phyloP scores from a whole-genome alignment of 139 green algal species.

The Volvox reticuliferus region DNA sequence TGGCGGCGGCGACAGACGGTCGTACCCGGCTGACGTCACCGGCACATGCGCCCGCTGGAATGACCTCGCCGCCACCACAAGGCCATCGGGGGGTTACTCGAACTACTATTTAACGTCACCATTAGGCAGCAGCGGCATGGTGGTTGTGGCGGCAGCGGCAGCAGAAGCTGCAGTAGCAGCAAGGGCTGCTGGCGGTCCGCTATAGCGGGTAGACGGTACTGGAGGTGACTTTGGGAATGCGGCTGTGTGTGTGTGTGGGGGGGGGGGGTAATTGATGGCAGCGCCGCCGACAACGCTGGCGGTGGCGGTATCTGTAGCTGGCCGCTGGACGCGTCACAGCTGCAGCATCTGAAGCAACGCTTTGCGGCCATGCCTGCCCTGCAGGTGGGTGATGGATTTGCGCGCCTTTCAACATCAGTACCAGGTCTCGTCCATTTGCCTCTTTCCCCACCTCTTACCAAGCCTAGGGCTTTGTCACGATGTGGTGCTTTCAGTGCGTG shows the following conservation, averaged over 20 bases:
- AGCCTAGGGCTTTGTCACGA: too few species aligned
- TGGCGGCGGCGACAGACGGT: neutral
- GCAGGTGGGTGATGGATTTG: neutral
- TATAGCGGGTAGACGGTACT: too few species aligned
- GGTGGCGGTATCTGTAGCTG: neutral
- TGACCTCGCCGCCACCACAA: neutral
- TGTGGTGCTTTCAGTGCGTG: too few species aligned
- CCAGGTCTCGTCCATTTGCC: too few species aligned
- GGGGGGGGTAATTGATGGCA: too few species aligned
- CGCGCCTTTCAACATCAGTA: too few species aligned
- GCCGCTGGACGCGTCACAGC: neutral
- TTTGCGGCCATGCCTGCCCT: neutral
- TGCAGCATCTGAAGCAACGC: slow-evolving; percentile 6
- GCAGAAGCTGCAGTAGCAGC: neutral
- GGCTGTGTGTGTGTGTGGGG: too few species aligned
- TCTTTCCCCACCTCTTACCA: too few species aligned
- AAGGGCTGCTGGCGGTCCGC: too few species aligned
- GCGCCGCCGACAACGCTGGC: neutral
- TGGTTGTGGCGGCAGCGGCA: too few species aligned
- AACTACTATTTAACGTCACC: neutral
- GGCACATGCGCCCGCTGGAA: neutral
- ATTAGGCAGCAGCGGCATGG: neutral
- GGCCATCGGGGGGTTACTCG: too few species aligned
- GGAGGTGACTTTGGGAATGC: too few species aligned
- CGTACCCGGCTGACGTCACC: neutral